Conservation (phyloP, 306 rosid genomes). For the Delonix regia region DNA sequence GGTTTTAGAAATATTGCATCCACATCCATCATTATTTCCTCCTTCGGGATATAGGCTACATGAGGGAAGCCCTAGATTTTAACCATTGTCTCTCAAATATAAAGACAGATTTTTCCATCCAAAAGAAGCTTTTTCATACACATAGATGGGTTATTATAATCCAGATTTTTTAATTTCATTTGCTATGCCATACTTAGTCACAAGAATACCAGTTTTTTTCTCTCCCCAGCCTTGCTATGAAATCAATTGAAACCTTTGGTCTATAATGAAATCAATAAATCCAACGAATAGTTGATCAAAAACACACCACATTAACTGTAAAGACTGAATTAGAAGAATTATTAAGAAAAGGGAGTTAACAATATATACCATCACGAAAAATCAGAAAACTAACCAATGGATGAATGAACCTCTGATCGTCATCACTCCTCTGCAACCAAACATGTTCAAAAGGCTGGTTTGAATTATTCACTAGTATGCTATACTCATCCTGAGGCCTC, state of each 20-base stretch:
- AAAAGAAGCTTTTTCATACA: not conserved
- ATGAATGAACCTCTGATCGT: slow-evolving; percentile 72
- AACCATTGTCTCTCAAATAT: not conserved
- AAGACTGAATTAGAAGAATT: not conserved
- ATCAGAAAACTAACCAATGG: slow-evolving; percentile 69
- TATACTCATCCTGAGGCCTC: slow-evolving; percentile 79
- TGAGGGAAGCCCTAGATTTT: not conserved
- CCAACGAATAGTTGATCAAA: not conserved
- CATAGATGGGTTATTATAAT: too few species aligned
- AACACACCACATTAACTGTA: not conserved
- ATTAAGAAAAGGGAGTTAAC: not conserved
- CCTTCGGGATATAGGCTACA: not conserved
- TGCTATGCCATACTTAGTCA: not conserved
- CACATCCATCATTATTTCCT: not conserved
- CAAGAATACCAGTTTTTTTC: not conserved
- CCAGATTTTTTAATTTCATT: not conserved
- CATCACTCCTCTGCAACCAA: slow-evolving; percentile 83
- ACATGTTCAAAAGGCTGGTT: slow-evolving; percentile 86
- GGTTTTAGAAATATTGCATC: not conserved
- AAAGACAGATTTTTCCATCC: not conserved
- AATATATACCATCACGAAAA: not conserved
- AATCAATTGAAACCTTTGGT: not conserved
- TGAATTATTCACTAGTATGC: slow-evolving; percentile 61
- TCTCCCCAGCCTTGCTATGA: not conserved
- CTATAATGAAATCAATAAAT: not conserved